Base-by-base conservation (phyloP, 352 stramenopile genomes). In the Globisporangium echinulatum region DNA sequence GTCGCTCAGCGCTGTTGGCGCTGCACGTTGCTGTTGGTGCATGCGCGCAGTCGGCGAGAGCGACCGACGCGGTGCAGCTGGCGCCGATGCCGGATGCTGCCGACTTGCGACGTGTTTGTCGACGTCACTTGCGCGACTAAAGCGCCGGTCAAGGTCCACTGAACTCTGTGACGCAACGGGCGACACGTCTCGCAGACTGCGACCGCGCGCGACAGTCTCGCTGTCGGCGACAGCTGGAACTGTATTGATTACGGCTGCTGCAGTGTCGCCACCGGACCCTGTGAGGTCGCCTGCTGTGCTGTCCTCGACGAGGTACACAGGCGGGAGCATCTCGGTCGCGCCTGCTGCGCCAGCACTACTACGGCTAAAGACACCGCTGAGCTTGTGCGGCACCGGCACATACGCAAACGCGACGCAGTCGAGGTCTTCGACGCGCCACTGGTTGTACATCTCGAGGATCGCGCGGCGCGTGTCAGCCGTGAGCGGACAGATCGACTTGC, bases 361-460 rank as follows among this genome's bases (percentile, higher is more conserved):
- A 6, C 63, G 55, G 3, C 50, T 75, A 49, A 92, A 94, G 1
- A 90, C 54, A 7, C 54, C 39, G 15, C 76, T 90, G 10, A 88
- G 58, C 58, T 92, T 92, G 61, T 89, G 81, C 5, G 78, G 73
- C 6, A 94, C 78, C 0, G 85, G 85, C 0, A 88, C 85, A 44
- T 92, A 94, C 5, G 81, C 87, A n/a, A 94, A 75, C 9, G 85
- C 85, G 11, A 90, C 83, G 54, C 82, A 92, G 52, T 93, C 85
- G 19, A 95, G 57, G 56, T 95, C 85, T 68, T 95, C 85, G 13
- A 92, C 83, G 10, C 82, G 80, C 85, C 85, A 95, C 52, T 95
- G 85, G 56, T 92, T 88, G 66, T 93, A 95, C 84, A 95, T 93
- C 17, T 95, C 85, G 15, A 92, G 67, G 51, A 95, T 95, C 15